These are phyloP conservation scores for Drosera capensis DNA, from an alignment of 148 eudicot genomes.

Conservation along the genomic window DNA sequence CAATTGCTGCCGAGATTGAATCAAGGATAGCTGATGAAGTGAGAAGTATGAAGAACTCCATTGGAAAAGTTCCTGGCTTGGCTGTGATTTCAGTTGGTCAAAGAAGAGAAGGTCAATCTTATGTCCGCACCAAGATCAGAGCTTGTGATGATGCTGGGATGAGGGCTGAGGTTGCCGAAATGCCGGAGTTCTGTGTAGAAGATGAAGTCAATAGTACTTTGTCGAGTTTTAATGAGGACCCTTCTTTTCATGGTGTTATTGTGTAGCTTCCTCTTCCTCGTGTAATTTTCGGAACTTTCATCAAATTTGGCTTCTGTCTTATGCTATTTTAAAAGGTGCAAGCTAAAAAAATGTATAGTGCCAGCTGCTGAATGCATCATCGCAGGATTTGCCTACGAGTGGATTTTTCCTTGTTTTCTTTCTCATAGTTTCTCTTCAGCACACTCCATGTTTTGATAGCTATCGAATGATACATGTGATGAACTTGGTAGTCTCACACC, in stretches of 20 bases:
- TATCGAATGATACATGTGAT: no score
- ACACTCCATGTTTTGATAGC: no score
- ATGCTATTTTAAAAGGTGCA: background rate
- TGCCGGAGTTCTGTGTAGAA: conserved; percentile 45
- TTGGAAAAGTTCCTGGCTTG: conserved; percentile 57
- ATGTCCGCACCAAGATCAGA: conserved; percentile 57
- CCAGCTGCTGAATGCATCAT: no score
- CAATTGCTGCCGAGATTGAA: conserved; percentile 48
- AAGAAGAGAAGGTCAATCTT: conserved; percentile 51
- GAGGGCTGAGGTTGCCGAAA: conserved; percentile 25
- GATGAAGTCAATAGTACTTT: conserved; percentile 38
- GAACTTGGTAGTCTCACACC: no score
- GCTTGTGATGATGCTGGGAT: conserved; percentile 74
- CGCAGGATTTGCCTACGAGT: no score
- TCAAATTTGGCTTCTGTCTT: background rate
- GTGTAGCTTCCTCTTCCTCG: conserved; percentile 85
- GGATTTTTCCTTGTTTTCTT: no score
- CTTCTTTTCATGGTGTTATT: conserved; percentile 61
- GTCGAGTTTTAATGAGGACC: conserved; percentile 33
- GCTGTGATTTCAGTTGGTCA: conserved; percentile 70
- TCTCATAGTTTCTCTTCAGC: no score
- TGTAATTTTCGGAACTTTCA: conserved; percentile 19
- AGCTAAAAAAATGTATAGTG: no score
- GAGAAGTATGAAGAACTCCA: conserved; percentile 40
- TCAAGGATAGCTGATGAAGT: conserved; percentile 46